Percentiles rank a stretch among this genome's conserved stretches.
phyloP scores from a whole-genome alignment of 768 basidiomycete genomes.

The Auriculariales sp. region DNA sequence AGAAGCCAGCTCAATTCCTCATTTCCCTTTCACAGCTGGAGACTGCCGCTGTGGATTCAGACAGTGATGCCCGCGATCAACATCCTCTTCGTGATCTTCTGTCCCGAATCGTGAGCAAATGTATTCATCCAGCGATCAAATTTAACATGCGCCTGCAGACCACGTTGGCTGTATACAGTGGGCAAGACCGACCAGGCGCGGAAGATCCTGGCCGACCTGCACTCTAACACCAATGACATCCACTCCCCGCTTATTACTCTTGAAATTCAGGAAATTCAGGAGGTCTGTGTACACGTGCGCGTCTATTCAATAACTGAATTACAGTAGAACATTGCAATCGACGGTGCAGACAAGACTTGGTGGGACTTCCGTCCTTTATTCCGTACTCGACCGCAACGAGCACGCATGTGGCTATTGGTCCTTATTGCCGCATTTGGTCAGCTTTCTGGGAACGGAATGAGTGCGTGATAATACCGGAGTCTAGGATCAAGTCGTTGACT shows the following conservation, averaged over 20 bases:
- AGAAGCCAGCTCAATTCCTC: conserved; percentile 21
- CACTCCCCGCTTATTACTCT: conserved; percentile 36
- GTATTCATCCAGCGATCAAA: background rate
- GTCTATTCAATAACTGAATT: background rate
- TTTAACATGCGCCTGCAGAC: conserved; percentile 15
- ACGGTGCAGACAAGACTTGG: conserved; percentile 14
- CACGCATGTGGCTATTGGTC: conserved; percentile 35
- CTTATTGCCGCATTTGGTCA: conserved; percentile 30
- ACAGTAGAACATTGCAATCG: background rate
- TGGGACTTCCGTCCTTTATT: conserved; percentile 44
- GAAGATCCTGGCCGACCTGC: conserved; percentile 30
- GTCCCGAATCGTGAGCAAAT: conserved; percentile 31
- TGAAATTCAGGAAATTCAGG: conserved; percentile 39
- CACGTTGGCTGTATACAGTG: conserved; percentile 36
- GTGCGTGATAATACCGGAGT: background rate
- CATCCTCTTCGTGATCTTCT: conserved; percentile 28
- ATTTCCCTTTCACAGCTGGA: background rate
- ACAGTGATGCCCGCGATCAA: conserved; percentile 33
- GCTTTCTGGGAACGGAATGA: conserved; percentile 33
- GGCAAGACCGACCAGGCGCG: conserved; percentile 30
- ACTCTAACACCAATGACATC: conserved; percentile 28
- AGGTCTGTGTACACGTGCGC: conserved; percentile 21
- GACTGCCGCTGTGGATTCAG: conserved; percentile 10
- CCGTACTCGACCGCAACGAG: conserved; percentile 28
- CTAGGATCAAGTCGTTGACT: no score